These are phyloP conservation scores for Colletotrichum tabaci DNA, from an alignment of 2,329 filamentous ascomycete species.

Conservation along the genomic window DNA sequence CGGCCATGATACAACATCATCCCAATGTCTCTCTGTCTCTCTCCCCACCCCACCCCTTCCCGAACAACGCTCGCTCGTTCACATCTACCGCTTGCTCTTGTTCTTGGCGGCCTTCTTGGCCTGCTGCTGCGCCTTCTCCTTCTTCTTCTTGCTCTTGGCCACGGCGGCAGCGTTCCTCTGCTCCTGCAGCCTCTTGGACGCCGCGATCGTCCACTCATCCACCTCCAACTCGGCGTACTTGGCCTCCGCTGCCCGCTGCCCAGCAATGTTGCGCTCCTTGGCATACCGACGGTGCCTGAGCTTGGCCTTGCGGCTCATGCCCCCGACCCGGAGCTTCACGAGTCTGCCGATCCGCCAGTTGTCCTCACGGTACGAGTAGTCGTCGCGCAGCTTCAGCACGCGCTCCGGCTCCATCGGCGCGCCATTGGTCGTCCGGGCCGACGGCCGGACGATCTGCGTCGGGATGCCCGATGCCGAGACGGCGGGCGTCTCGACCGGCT, in stretches of 20 bases:
- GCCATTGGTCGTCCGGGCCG: constrained; percentile 47
- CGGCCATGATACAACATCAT: constrained; percentile 16
- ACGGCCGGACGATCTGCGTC: constrained; percentile 59
- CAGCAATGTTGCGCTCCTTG: constrained; percentile 56
- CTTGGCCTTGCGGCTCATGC: constrained; percentile 62
- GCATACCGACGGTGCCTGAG: constrained; percentile 62
- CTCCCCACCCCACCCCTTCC: neutral
- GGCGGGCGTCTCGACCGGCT: constrained; percentile 53
- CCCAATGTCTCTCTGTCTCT: neutral
- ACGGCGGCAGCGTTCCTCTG: constrained; percentile 47
- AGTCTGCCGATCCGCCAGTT: constrained; percentile 72
- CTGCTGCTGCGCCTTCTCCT: constrained; percentile 55
- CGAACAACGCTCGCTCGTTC: no score
- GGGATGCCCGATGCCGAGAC: constrained; percentile 67
- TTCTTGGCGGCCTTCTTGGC: constrained; percentile 50
- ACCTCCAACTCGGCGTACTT: constrained; percentile 47
- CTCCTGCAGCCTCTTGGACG: constrained; percentile 47
- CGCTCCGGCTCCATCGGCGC: constrained; percentile 59
- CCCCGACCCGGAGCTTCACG: constrained; percentile 57
- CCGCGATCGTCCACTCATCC: constrained; percentile 47
- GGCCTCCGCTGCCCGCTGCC: constrained; percentile 56
- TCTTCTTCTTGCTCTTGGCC: constrained; percentile 51
- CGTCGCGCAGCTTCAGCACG: constrained; percentile 64
- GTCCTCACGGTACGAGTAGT: constrained; percentile 74
- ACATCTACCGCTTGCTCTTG: constrained; percentile 44